Evolutionary conservation across 2,329 filamentous ascomycete genomes (phyloP).

Genomic region (Periconia sp.): DNA sequence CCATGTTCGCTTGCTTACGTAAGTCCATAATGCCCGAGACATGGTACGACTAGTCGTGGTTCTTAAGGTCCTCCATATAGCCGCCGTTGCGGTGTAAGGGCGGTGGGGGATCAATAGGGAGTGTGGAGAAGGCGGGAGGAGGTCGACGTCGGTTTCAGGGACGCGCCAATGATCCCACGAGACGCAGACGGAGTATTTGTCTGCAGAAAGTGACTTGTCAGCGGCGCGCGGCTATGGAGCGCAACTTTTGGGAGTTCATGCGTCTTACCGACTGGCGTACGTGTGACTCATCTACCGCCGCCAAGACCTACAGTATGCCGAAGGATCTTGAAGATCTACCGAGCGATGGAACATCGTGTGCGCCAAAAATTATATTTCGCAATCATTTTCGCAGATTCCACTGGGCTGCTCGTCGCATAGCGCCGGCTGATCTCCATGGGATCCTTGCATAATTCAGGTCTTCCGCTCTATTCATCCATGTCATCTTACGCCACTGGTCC

Average conservation of each 20-base stretch:
- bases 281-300: neutral
- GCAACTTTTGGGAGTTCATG: neutral
- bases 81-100: conserved; percentile 11
- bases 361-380: neutral
- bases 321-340: neutral
- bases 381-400: neutral
- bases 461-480: neutral
- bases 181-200: conserved; percentile 10
- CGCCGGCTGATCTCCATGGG: neutral
- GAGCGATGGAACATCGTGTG: neutral
- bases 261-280: neutral
- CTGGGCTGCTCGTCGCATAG: neutral
- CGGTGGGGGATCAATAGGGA: conserved; percentile 13
- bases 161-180: conserved; percentile 15
- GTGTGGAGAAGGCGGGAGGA: conserved; percentile 13
- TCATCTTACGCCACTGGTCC: neutral
- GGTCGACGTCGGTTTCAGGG: conserved; percentile 12
- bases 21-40: conserved; percentile 10
- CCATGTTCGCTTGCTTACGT: conserved; percentile 7
- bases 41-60: conserved; percentile 5
- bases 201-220: conserved; percentile 12
- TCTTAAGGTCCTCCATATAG: conserved; percentile 12
- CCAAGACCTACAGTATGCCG: neutral
- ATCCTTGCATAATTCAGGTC: neutral
- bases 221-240: too few relatives aligned